Evolutionary conservation across 2,329 filamentous ascomycete genomes (phyloP).

Genomic region (Venturia nashicola): DNA sequence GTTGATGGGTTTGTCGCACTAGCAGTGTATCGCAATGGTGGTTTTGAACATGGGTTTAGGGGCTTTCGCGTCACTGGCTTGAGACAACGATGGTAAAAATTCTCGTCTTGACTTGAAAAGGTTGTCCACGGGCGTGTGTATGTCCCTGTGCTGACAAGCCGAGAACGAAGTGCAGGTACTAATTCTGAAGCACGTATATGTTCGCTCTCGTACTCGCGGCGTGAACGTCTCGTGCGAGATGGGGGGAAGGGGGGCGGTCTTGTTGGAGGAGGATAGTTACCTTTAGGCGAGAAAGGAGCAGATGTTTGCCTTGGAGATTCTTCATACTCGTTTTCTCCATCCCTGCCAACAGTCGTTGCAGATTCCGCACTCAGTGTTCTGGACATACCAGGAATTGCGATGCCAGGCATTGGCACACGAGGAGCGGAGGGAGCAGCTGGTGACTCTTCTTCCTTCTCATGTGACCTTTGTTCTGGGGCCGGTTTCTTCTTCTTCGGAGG

Average conservation of each 20-base stretch:
- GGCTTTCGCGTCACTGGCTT: conserved; percentile 1
- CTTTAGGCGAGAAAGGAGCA: background rate
- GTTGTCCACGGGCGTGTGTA: background rate
- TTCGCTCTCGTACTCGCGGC: background rate
- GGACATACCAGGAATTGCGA: conserved; percentile 37
- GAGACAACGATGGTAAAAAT: too few species aligned
- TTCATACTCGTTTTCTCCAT: conserved; percentile 27
- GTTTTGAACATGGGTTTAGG: background rate
- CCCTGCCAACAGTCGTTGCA: conserved; percentile 35
- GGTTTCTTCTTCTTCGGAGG: conserved; percentile 38
- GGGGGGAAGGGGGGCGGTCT: background rate
- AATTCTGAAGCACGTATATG: background rate
- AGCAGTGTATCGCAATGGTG: background rate
- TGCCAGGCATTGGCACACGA: conserved; percentile 54
- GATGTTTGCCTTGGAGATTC: background rate
- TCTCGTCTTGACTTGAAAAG: background rate
- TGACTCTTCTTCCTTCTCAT: conserved; percentile 34
- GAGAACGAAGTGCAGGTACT: background rate
- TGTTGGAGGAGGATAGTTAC: background rate
- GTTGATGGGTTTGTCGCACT: background rate
- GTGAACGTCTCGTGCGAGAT: background rate
- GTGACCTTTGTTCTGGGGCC: conserved; percentile 17
- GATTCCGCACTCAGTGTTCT: conserved; percentile 37
- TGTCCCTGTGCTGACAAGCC: background rate
- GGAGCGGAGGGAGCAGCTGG: conserved; percentile 31